Percentiles rank a stretch among this genome's conserved stretches.
Evolutionary conservation across 1,139 yeast genomes (phyloP).

Genomic region (Nakaseomyces bracarensis): DNA sequence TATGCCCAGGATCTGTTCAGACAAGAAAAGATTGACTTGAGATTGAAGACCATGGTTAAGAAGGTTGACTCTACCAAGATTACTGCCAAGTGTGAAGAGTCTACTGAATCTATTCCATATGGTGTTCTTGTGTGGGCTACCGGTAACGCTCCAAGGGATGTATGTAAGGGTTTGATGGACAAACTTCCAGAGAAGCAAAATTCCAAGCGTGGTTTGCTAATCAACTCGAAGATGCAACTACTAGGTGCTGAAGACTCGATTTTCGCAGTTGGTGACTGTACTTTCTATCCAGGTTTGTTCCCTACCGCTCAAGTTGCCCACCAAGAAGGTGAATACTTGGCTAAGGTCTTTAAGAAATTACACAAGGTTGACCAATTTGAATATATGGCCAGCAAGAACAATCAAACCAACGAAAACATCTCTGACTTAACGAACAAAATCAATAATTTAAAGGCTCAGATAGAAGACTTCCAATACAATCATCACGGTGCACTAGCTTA

Average conservation of each 20-base stretch:
- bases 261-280: slow-evolving; percentile 91
- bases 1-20: slow-evolving; percentile 78
- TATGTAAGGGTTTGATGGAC: slow-evolving; percentile 58
- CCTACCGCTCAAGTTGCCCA: slow-evolving; percentile 98
- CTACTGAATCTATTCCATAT: slow-evolving; percentile 61
- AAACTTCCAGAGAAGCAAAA: slow-evolving; percentile 52
- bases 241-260: slow-evolving; percentile 72
- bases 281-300: slow-evolving; percentile 75
- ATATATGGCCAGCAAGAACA: slow-evolving; percentile 23
- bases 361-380: slow-evolving; percentile 61
- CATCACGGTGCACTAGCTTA: slow-evolving; percentile 73
- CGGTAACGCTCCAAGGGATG: slow-evolving; percentile 84
- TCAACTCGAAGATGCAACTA: slow-evolving; percentile 73
- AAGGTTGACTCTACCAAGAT: slow-evolving; percentile 64
- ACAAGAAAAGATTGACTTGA: slow-evolving; percentile 69
- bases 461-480: slow-evolving; percentile 50
- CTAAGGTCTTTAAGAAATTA: slow-evolving; percentile 57
- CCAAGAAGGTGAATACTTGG: slow-evolving; percentile 85
- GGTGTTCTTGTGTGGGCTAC: slow-evolving; percentile 96
- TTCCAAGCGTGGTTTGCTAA: slow-evolving; percentile 83
- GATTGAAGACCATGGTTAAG: slow-evolving; percentile 81
- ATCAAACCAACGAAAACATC: slow-evolving; percentile 29
- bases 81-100: slow-evolving; percentile 53
- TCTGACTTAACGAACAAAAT: slow-evolving; percentile 33
- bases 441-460: slow-evolving; percentile 33